phyloP scores from a whole-genome alignment of 2,329 filamentous ascomycete genomes.

The Apiospora arundinis region DNA sequence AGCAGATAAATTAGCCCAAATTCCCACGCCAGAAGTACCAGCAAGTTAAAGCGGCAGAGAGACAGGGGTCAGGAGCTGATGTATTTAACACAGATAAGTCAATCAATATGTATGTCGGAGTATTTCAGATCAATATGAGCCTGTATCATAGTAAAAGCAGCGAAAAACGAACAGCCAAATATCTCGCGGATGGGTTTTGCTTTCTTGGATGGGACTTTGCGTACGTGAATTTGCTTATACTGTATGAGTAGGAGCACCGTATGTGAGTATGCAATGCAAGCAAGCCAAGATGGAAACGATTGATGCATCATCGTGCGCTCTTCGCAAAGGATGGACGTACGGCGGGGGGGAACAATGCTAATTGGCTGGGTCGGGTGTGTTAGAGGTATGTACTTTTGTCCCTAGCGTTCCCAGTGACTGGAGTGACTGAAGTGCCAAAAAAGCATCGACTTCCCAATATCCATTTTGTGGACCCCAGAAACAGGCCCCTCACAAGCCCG shows the following conservation, averaged over 20 bases:
- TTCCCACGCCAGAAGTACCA: neutral
- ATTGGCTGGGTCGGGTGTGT: neutral
- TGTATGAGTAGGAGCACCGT: neutral
- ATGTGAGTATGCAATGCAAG: neutral
- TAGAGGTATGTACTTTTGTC: neutral
- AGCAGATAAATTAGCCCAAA: constrained; percentile 7
- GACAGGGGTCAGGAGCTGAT: neutral
- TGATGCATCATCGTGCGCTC: neutral
- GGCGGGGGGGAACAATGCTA: neutral
- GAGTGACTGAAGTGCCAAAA: neutral
- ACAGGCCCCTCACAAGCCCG: no score
- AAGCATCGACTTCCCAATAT: neutral
- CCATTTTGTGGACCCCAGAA: neutral
- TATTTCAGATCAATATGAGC: no score
- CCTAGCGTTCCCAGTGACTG: no score
- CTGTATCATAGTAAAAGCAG: no score
- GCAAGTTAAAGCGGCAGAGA: constrained; percentile 4
- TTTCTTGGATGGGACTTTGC: neutral
- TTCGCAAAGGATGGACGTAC: neutral
- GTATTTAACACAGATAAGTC: neutral
- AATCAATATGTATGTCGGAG: no score
- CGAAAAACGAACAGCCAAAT: neutral
- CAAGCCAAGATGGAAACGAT: neutral
- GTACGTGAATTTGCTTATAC: neutral
- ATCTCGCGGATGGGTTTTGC: neutral